Evolutionary conservation across 2,329 filamentous ascomycete genomes (phyloP), one percentile per base, ranked within the genome.

Genomic region (Cladosporium cucumerinum): DNA sequence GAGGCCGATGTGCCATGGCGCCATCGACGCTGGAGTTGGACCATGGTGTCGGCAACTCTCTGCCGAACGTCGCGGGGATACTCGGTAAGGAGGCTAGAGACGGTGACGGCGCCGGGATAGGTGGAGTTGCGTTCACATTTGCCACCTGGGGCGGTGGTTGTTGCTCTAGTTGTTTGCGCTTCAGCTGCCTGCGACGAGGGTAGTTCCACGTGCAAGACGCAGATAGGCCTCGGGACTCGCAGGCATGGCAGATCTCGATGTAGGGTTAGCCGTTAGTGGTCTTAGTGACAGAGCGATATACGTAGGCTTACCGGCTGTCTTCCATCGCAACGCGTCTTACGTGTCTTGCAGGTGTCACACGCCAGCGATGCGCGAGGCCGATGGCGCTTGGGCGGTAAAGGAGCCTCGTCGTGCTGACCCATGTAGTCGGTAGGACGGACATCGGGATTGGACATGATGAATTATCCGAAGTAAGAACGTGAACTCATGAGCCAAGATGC

Each of bases 321-420:
- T 3, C 69, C 69, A 61, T 70, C 70, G 59, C 69, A 72, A 18
- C 70, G 68, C 51, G 70, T 72, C 64, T 72, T 72, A 11, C 70
- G 67, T 16, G 69, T 69, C 28, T 69, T 66, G 65, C 70, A 72
- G 18, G 69, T 67, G 21, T 67, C 67, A 58, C 68, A 70, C 34
- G 68, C 68, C 84, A 71, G 48, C 25, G 59, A 61, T 18, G 59
- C 59, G 23, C 59, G 59, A 25, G 59, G 59, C 23, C 59, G 59
- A 54, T 61, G 59, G 30, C 59, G 46, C 48, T 61, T 61, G 10
- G 58, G 57, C 32, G 58, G 58, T 12, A 61, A 51, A 14, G 59
- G 48, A 39, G 32, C 48, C 2, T 52, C 48, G 16, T 25, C 26
- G n/a, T 23, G 28, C 30, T 61, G 59, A 39, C 30, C 46, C 12